phyloP scores from a whole-genome alignment of 2,329 filamentous ascomycete species.

The Colletotrichum sp. region DNA sequence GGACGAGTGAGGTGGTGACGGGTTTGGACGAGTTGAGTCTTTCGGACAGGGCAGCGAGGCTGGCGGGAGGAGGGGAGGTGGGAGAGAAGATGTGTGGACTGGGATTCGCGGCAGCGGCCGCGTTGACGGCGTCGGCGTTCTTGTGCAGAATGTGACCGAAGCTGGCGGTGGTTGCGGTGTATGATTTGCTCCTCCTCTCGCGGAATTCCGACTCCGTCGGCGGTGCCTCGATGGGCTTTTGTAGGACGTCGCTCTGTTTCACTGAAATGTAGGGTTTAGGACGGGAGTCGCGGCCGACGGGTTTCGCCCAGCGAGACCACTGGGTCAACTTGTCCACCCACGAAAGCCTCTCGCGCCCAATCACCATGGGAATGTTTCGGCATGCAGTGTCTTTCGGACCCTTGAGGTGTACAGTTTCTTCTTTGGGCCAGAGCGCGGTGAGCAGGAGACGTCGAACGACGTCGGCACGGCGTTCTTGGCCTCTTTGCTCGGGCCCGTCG shows the following conservation, averaged over 20 bases:
- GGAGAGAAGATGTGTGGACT: slow-evolving; percentile 47
- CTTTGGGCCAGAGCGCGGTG: background rate
- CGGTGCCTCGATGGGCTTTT: background rate
- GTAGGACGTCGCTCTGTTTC: background rate
- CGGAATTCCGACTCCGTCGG: background rate
- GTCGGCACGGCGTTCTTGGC: slow-evolving; percentile 20
- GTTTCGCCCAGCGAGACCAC: slow-evolving; percentile 20
- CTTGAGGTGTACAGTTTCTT: background rate
- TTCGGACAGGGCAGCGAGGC: slow-evolving; percentile 37
- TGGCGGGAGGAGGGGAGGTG: slow-evolving; percentile 50
- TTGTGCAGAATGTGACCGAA: slow-evolving; percentile 59
- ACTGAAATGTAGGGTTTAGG: background rate
- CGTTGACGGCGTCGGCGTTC: slow-evolving; percentile 8
- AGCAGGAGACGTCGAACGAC: slow-evolving; percentile 17
- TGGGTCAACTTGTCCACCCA: slow-evolving; percentile 14
- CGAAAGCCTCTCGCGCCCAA: slow-evolving; percentile 6
- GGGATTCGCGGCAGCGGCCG: background rate
- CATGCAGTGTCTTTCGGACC: background rate
- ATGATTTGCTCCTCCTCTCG: background rate
- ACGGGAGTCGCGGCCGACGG: slow-evolving; percentile 11
- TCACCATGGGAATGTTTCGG: background rate
- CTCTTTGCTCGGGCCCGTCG: background rate
- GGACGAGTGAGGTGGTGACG: slow-evolving; percentile 39
- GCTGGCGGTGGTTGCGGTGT: slow-evolving; percentile 40
- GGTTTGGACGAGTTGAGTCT: slow-evolving; percentile 23